Conservation (phyloP, 768 basidiomycete genomes). For the Cystoderma amianthinum region DNA sequence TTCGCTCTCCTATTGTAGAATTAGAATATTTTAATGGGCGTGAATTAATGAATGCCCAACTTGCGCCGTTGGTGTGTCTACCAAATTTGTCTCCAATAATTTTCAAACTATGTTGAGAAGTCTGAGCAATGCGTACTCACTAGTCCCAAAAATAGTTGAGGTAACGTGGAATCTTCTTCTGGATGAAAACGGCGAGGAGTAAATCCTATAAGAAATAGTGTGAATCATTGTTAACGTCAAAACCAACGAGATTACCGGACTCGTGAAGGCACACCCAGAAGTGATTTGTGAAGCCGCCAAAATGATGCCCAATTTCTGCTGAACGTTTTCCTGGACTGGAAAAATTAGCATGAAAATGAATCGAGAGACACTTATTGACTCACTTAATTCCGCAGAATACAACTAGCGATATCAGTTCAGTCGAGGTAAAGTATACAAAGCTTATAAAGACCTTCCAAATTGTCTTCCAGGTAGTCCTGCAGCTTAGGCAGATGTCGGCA, state of each 20-base stretch:
- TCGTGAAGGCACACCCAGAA: conserved; percentile 72
- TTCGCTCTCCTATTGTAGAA: too few relatives aligned
- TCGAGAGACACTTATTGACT: too few relatives aligned
- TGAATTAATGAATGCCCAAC: too few relatives aligned
- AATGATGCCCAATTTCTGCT: conserved; percentile 70
- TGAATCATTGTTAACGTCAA: not conserved
- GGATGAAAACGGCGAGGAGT: conserved; percentile 47
- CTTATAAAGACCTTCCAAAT: too few relatives aligned
- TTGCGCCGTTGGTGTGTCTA: too few relatives aligned
- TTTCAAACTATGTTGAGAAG: not conserved
- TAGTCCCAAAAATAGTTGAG: conserved; percentile 58
- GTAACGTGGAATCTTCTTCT: conserved; percentile 54
- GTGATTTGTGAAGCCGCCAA: conserved; percentile 73
- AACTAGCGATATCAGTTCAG: too few relatives aligned
- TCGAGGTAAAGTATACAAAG: too few relatives aligned
- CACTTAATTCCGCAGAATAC: too few relatives aligned
- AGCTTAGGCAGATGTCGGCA: too few relatives aligned
- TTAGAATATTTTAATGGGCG: too few relatives aligned
- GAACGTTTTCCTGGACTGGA: conserved; percentile 68
- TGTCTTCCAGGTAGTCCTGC: too few relatives aligned
- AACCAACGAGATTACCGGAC: conserved; percentile 37
- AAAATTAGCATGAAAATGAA: too few relatives aligned
- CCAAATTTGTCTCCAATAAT: conserved; percentile 56
- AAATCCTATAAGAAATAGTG: conserved; percentile 36
- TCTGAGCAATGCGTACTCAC: conserved; percentile 31